Evolutionary conservation across 1,139 yeast species (phyloP).

Genomic region (Trichomonascaceae sp.): DNA sequence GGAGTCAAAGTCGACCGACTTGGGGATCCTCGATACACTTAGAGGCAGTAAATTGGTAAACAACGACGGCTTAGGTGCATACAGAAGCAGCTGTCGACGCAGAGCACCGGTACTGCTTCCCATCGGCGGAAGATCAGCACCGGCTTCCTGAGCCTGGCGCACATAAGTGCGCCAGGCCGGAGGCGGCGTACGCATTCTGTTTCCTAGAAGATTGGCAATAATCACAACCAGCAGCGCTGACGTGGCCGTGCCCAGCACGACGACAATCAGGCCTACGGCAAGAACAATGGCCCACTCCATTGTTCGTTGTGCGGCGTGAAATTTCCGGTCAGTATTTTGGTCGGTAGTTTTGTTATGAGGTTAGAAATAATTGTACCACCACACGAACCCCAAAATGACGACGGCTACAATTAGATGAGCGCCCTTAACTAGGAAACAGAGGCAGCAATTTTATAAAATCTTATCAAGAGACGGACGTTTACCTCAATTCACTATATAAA

Average conservation of each 20-base stretch:
- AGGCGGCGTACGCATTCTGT: slow-evolving; percentile 21
- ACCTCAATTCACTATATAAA: no score
- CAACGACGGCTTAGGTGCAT: slow-evolving; percentile 35
- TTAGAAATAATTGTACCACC: no score
- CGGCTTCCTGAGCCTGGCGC: slow-evolving; percentile 16
- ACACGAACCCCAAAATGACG: no score
- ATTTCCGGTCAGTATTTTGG: no score
- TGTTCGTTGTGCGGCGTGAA: no score
- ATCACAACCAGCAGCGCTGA: slow-evolving; percentile 6
- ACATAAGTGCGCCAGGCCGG: slow-evolving; percentile 17
- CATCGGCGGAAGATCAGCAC: slow-evolving; percentile 15
- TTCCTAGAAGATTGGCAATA: slow-evolving; percentile 7
- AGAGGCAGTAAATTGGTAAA: slow-evolving; percentile 23
- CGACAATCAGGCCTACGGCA: slow-evolving; percentile 5
- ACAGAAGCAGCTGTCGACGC: slow-evolving; percentile 42
- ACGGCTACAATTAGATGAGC: no score
- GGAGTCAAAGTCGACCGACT: slow-evolving; percentile 6
- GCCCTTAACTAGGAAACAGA: no score
- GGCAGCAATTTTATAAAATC: no score
- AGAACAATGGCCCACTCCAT: slow-evolving; percentile 4
- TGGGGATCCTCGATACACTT: slow-evolving; percentile 12
- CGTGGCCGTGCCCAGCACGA: slow-evolving; percentile 3
- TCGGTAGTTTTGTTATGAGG: no score
- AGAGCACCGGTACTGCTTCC: slow-evolving; percentile 25
- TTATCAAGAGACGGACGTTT: no score